phyloP scores from a whole-genome alignment of 805 yeast species.

The Candida bentonensis region DNA sequence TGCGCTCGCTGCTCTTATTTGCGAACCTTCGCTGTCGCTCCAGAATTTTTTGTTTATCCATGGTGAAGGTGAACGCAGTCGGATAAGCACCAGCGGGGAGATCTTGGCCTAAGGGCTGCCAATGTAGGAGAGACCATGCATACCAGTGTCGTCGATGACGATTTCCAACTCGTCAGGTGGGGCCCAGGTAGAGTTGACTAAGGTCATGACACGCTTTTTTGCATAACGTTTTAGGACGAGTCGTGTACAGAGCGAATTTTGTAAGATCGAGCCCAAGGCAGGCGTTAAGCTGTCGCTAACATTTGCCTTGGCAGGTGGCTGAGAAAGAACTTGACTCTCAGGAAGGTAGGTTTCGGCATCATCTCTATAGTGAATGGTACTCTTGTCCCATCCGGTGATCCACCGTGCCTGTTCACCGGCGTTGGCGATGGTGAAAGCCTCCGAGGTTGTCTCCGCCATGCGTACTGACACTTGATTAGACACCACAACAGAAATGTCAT shows the following conservation, averaged over 20 bases:
- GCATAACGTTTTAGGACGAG: constrained; percentile 17
- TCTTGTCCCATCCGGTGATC: constrained; percentile 60
- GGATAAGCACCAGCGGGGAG: background rate
- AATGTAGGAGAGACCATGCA: background rate
- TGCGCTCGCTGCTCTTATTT: background rate
- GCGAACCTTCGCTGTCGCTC: background rate
- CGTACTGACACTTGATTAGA: background rate
- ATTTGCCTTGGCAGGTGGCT: constrained; percentile 5
- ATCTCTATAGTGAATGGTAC: constrained; percentile 5
- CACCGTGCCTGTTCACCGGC: constrained; percentile 46
- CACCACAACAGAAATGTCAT: background rate
- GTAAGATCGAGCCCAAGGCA: constrained; percentile 43
- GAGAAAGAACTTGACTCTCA: constrained; percentile 1
- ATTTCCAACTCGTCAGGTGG: background rate
- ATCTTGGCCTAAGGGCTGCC: background rate
- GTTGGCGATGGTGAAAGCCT: constrained; percentile 18
- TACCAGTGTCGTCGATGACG: background rate
- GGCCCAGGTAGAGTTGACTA: background rate
- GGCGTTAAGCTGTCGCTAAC: constrained; percentile 23
- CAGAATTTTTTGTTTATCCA: background rate
- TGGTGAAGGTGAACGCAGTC: background rate
- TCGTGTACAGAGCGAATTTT: constrained; percentile 35
- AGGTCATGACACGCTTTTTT: background rate
- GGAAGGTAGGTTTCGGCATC: background rate
- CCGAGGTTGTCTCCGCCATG: constrained; percentile 3